Percentiles rank a stretch among this genome's conserved stretches.
phyloP scores from a whole-genome alignment of 2,329 filamentous ascomycete genomes.

The Chrysosporium keratinophilum region DNA sequence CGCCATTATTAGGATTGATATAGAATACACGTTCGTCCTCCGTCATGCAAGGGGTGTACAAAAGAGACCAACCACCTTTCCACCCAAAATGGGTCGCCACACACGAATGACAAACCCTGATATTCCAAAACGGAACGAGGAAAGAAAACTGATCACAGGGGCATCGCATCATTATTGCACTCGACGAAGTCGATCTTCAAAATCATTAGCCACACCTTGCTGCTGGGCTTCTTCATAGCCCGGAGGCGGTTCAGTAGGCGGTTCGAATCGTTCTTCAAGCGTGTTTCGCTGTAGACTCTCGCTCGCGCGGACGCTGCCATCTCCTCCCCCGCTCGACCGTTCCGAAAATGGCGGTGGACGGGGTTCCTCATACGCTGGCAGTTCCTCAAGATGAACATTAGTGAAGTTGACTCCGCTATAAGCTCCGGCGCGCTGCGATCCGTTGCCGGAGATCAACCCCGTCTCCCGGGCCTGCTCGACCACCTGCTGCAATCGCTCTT shows the following conservation, averaged over 20 bases:
- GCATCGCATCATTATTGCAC: constrained; percentile 18
- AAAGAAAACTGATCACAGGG: not conserved
- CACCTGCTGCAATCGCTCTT: constrained; percentile 71
- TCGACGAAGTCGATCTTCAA: constrained; percentile 48
- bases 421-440: constrained; percentile 28
- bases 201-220: constrained; percentile 62
- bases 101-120: not conserved
- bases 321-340: not conserved
- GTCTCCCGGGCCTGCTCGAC: constrained; percentile 62
- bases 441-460: constrained; percentile 35
- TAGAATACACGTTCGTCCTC: not conserved
- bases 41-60: not conserved
- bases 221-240: constrained; percentile 87
- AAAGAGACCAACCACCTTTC: not conserved
- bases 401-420: constrained; percentile 46
- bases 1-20: not conserved
- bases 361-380: constrained; percentile 73
- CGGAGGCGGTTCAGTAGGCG: constrained; percentile 68
- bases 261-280: constrained; percentile 30
- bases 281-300: constrained; percentile 18
- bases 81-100: not conserved
- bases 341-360: constrained; percentile 17
- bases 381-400: constrained; percentile 67
- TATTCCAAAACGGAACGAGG: not conserved
- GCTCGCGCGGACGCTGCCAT: constrained; percentile 17